phyloP scores from a whole-genome alignment of 345 rosid species.

The Eucalyptus tenuipes region DNA sequence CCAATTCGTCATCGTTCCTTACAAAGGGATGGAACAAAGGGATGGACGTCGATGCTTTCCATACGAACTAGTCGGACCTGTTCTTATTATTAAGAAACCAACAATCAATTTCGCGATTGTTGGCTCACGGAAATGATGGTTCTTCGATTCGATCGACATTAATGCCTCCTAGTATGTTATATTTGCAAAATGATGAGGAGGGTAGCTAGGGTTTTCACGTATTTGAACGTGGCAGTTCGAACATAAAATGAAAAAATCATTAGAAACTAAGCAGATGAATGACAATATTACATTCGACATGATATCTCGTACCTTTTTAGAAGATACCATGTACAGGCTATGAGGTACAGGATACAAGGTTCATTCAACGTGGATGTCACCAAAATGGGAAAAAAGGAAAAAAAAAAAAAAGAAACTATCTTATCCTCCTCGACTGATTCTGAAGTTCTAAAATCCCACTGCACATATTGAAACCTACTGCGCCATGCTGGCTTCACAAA shows the following conservation, averaged over 20 bases:
- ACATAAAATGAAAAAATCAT: neutral
- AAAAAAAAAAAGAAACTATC: neutral
- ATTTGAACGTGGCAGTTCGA: neutral
- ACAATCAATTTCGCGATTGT: neutral
- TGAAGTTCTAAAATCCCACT: neutral
- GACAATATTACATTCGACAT: neutral
- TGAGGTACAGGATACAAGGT: accelerated
- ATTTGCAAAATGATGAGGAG: neutral
- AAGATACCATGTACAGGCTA: neutral
- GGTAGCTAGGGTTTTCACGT: neutral
- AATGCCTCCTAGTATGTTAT: neutral
- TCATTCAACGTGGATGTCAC: neutral
- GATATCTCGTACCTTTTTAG: neutral
- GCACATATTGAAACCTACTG: neutral
- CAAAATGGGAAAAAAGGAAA: neutral
- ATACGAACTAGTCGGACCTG: neutral
- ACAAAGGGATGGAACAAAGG: neutral
- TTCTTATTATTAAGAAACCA: neutral
- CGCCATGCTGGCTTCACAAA: too few species aligned
- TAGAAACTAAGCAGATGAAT: neutral
- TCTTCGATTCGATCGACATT: neutral
- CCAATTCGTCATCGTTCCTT: neutral
- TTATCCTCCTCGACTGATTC: accelerated
- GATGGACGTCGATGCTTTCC: neutral
- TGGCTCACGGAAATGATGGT: neutral